Evolutionary conservation across 371 early-diverging fungal species (phyloP).

Genomic region (Thermomucor indicae-seudaticae): DNA sequence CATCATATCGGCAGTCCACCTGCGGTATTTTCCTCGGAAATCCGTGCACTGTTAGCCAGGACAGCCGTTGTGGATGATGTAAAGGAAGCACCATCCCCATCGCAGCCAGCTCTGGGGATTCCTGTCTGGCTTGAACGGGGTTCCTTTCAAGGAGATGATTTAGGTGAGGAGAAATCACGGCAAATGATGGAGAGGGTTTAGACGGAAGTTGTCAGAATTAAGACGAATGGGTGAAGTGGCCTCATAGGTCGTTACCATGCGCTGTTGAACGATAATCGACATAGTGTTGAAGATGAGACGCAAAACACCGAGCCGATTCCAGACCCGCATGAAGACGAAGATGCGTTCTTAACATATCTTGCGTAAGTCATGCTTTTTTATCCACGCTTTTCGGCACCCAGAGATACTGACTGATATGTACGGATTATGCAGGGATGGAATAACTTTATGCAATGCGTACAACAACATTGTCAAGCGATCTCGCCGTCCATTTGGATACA

Average conservation of each 20-base stretch:
- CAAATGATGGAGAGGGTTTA: no score
- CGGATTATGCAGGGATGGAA: slow-evolving; percentile 46
- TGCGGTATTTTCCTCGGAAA: slow-evolving; percentile 29
- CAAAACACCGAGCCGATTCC: slow-evolving; percentile 14
- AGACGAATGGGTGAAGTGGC: no score
- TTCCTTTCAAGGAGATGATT: slow-evolving; percentile 24
- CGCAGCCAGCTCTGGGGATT: slow-evolving; percentile 6
- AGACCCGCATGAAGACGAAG: slow-evolving; percentile 39
- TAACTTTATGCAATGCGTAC: slow-evolving; percentile 49
- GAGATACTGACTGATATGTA: background rate
- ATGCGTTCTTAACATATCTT: slow-evolving; percentile 36
- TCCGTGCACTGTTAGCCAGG: slow-evolving; percentile 28
- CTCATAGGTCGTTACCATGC: slow-evolving; percentile 39
- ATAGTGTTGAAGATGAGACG: slow-evolving; percentile 7
- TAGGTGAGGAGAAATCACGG: no score
- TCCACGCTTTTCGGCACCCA: background rate
- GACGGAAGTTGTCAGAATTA: no score
- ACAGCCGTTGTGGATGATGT: slow-evolving; percentile 1
- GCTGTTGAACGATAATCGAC: slow-evolving; percentile 30
- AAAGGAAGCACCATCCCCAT: background rate
- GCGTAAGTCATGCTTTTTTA: slow-evolving; percentile 23
- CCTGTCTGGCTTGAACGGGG: slow-evolving; percentile 37
- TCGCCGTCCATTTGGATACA: slow-evolving; percentile 58
- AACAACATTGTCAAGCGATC: slow-evolving; percentile 54
- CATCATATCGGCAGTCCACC: slow-evolving; percentile 43